Evolutionary conservation across 108 stramenopile species (phyloP), one percentile per base, ranked within the genome.

Genomic region (Mediolabrus comicus): DNA sequence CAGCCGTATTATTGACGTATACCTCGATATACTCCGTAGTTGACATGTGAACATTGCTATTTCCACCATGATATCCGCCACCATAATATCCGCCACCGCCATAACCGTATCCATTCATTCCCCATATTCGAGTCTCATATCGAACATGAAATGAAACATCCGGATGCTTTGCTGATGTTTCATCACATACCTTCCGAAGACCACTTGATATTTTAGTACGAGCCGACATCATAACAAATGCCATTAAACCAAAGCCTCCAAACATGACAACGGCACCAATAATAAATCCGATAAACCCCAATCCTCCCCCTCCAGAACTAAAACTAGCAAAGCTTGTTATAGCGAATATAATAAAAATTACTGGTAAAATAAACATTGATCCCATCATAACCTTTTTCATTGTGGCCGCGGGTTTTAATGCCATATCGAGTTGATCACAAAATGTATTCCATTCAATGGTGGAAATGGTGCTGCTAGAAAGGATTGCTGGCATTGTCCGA

Each of bases 71-170:
- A 46, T 46, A 5, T 13, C 33, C 33, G 7, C 7, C 5, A 33
- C 33, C 33, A 33, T 33, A 7, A 33, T 33, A 7, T 33, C 33
- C 32, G 3, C 12, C 14, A 17, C 35, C 35, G 16, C 13, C 25
- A n/a, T 5, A 25, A 4, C 25, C 35, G 3, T 24, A 22, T 13
- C 24, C 22, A 26, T 27, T 0, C 12, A 3, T 62, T 5, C 22
- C 14, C 22, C 19, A 12, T n/a, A 62, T 16, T 28, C 36, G 27
- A 17, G 14, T 6, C 62, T 62, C 62, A 28, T 62, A 35, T 11
- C 26, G 22, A 25, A 43, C 16, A 24, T 39, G 39, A 49, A 62
- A 62, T 13, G 62, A 62, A 28, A 62, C 28, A 11, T 41, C 62
- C 0, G 34, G 62, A 29, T 62, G 36, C 43, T 22, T 62, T 25